Percentiles rank a stretch among this genome's conserved stretches.
These are phyloP conservation scores for Lantana camara DNA, from an alignment of 257 asterid genomes.

Conservation along the genomic window DNA sequence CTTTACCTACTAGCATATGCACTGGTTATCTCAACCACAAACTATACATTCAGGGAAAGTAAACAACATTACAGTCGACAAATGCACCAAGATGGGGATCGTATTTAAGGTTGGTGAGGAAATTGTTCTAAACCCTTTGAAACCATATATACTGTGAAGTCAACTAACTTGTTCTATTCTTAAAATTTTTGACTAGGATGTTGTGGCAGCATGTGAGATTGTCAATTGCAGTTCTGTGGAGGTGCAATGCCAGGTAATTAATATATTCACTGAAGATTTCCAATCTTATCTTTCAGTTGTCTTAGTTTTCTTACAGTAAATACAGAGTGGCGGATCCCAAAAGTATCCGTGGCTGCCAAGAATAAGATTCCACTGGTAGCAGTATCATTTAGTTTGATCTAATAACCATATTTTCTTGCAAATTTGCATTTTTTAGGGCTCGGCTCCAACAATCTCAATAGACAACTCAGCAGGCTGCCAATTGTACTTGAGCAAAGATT, in stretches of 20 bases:
- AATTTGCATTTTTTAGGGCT: conserved; percentile 52
- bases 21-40: conserved; percentile 16
- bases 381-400: conserved; percentile 5
- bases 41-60: conserved; percentile 72
- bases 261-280: not conserved
- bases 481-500: conserved; percentile 81
- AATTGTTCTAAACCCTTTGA: conserved; percentile 7
- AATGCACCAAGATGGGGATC: conserved; percentile 95
- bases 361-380: conserved; percentile 10
- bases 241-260: conserved; percentile 92
- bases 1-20: not conserved
- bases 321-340: too few relatives aligned
- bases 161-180: conserved; percentile 27
- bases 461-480: conserved; percentile 98
- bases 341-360: not conserved
- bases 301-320: too few relatives aligned
- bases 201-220: conserved; percentile 98
- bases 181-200: conserved; percentile 59
- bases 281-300: not conserved
- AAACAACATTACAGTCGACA: conserved; percentile 95
- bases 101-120: conserved; percentile 75
- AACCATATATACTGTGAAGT: conserved; percentile 10
- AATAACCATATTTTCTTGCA: conserved; percentile 23
- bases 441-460: conserved; percentile 91
- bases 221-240: conserved; percentile 86